Evolutionary conservation across 352 stramenopile genomes (phyloP).

Genomic region (Bremia lactucae): DNA sequence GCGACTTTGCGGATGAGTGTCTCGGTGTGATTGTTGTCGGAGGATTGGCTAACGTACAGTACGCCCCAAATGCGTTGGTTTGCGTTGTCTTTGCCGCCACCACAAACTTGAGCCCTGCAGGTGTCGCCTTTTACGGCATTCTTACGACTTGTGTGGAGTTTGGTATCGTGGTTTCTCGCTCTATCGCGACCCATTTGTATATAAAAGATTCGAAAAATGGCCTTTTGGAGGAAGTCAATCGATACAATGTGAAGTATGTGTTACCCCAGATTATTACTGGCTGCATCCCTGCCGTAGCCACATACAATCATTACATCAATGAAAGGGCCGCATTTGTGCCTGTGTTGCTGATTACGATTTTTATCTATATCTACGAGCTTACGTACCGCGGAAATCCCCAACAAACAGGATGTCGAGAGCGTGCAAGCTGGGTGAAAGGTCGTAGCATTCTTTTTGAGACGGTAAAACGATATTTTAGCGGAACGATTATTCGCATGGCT

Average conservation of each 20-base stretch:
- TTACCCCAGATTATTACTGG: slow-evolving; percentile 29
- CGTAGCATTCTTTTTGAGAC: slow-evolving; percentile 43
- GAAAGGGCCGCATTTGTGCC: slow-evolving; percentile 32
- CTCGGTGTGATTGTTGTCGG: slow-evolving; percentile 37
- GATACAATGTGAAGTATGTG: slow-evolving; percentile 46
- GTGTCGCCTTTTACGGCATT: slow-evolving; percentile 35
- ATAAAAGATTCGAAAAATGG: slow-evolving; percentile 47
- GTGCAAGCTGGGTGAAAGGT: slow-evolving; percentile 28
- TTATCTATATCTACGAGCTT: slow-evolving; percentile 56
- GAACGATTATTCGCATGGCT: slow-evolving; percentile 44
- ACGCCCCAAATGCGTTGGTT: slow-evolving; percentile 40
- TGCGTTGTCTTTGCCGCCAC: slow-evolving; percentile 40
- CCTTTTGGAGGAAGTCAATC: slow-evolving; percentile 30
- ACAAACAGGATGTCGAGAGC: slow-evolving; percentile 45
- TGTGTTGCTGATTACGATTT: slow-evolving; percentile 31
- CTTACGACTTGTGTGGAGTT: slow-evolving; percentile 30
- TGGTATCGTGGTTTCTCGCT: slow-evolving; percentile 45
- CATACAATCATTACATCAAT: slow-evolving; percentile 41
- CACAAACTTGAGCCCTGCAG: slow-evolving; percentile 26
- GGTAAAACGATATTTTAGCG: slow-evolving; percentile 54
- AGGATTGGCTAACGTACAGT: slow-evolving; percentile 55
- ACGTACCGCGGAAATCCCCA: slow-evolving; percentile 59
- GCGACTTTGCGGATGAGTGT: slow-evolving; percentile 42
- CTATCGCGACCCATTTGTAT: slow-evolving; percentile 46
- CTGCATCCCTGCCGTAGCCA: slow-evolving; percentile 30